Evolutionary conservation across 176 grass and related monocot genomes (phyloP), one percentile per base, ranked within the genome.

Genomic region (Musa acuminata): DNA sequence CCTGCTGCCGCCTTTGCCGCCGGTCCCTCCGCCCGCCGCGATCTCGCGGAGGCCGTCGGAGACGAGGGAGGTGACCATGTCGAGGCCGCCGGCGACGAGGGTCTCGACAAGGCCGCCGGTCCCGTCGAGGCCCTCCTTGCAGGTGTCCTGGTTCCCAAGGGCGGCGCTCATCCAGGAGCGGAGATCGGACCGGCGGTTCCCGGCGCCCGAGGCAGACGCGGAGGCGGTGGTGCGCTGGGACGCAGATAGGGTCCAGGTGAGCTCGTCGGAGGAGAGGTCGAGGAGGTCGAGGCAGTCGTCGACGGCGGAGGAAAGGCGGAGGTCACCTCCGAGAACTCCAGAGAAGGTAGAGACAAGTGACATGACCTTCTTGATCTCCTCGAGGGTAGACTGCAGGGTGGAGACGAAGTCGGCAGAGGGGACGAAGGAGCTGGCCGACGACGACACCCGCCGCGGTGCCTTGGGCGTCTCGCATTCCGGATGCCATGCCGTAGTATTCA

Each of bases 241-340:
- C 49, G 69, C n/a, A 1, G 72, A 74, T 52, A 74, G 53, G 5
- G 72, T 29, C 72, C 72, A 74, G 72, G 72, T 27, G 52, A 74
- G 72, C 72, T 74, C 72, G 53, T 57, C 52, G 52, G 72, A 74
- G 72, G 72, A 74, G 52, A 74, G 72, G 53, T 53, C 72, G 11
- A 74, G 72, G 52, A 74, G 72, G 21, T 74, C 72, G 12, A 74
- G 24, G 51, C 72, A 74, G 72, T 74, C 72, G 1, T 3, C 3
- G 22, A 74, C 53, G 72, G 72, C 53, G 72, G 72, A 24, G 20
- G 72, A 57, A 24, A 74, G 53, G 53, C 53, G 72, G 19, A 23
- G 22, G 72, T 74, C 25, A 49, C 17, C 43, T 2, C 51, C 72
- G 23, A 29, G 23, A 52, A 58, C 51, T 11, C 52, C 53, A 20